These are phyloP conservation scores for Paramecium bursaria DNA, from an alignment of 73 alveolate genomes.

Conservation along the genomic window DNA sequence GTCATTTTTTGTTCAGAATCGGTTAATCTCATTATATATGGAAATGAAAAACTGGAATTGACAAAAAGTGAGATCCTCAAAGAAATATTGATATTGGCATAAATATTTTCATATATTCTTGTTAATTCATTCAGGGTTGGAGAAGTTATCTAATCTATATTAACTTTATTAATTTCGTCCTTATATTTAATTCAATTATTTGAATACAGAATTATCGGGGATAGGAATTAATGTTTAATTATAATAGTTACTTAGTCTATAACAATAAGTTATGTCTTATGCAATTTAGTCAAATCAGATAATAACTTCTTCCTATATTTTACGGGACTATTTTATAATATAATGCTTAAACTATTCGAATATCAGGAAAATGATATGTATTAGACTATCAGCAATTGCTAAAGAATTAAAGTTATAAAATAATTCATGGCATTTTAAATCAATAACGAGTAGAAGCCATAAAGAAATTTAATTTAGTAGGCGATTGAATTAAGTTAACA, in stretches of 20 bases:
- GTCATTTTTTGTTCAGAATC: background rate
- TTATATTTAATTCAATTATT: background rate
- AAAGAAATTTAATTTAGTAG: too few species aligned
- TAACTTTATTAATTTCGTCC: background rate
- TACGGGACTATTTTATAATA: too few species aligned
- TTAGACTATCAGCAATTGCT: too few species aligned
- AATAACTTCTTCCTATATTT: too few species aligned
- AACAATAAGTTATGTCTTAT: background rate
- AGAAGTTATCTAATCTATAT: background rate
- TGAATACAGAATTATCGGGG: background rate
- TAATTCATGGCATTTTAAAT: too few species aligned
- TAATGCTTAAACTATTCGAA: too few species aligned
- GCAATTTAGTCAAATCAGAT: too few species aligned
- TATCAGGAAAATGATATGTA: too few species aligned
- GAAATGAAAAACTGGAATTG: slow-evolving; percentile 13
- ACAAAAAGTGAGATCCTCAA: slow-evolving; percentile 3
- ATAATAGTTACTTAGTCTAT: background rate
- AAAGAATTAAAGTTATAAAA: too few species aligned
- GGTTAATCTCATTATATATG: slow-evolving; percentile 2
- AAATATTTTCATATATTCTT: background rate
- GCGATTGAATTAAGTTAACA: too few species aligned
- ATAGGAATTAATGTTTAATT: background rate
- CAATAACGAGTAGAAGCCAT: too few species aligned
- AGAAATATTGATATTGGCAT: slow-evolving; percentile 1
- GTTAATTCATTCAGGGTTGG: background rate